phyloP scores from a whole-genome alignment of 2,329 filamentous ascomycete species.

The Epichloe uncinata region DNA sequence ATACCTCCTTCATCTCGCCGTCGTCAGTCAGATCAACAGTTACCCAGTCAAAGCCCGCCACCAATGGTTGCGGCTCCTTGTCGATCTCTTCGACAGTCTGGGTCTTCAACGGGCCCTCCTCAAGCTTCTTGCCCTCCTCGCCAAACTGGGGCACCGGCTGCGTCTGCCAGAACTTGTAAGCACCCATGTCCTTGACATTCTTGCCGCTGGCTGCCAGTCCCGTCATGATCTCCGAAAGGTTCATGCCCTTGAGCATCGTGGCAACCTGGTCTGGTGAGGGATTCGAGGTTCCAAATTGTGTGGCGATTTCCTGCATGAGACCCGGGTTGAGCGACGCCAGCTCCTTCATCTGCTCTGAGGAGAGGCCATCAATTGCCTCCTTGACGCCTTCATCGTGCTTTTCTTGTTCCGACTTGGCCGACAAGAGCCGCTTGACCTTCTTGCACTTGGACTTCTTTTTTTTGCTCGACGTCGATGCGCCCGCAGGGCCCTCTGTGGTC shows the following conservation, averaged over 20 bases:
- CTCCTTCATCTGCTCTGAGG: constrained; percentile 45
- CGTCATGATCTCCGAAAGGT: constrained; percentile 59
- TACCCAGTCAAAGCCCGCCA: constrained; percentile 88
- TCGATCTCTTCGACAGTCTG: constrained; percentile 68
- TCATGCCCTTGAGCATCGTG: constrained; percentile 47
- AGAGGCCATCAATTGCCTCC: constrained; percentile 40
- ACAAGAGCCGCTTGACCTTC: constrained; percentile 39
- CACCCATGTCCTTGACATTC: constrained; percentile 91
- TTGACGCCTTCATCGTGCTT: constrained; percentile 25
- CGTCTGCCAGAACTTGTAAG: constrained; percentile 97
- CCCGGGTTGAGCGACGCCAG: constrained; percentile 62
- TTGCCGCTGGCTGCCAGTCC: constrained; percentile 65
- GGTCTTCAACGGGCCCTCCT: constrained; percentile 74
- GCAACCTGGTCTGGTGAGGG: constrained; percentile 29
- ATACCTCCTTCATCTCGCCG: constrained; percentile 74
- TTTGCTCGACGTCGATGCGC: constrained; percentile 9
- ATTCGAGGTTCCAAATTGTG: constrained; percentile 23
- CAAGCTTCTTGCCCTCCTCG: constrained; percentile 37
- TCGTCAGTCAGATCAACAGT: constrained; percentile 74
- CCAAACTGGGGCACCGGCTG: constrained; percentile 86
- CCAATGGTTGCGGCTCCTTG: constrained; percentile 59
- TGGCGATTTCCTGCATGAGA: constrained; percentile 44
- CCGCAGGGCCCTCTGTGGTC: constrained; percentile 21
- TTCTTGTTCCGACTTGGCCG: constrained; percentile 21
- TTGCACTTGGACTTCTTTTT: constrained; percentile 53